Base-by-base conservation (phyloP, 495 filamentous ascomycete species). In the Poronia punctata region DNA sequence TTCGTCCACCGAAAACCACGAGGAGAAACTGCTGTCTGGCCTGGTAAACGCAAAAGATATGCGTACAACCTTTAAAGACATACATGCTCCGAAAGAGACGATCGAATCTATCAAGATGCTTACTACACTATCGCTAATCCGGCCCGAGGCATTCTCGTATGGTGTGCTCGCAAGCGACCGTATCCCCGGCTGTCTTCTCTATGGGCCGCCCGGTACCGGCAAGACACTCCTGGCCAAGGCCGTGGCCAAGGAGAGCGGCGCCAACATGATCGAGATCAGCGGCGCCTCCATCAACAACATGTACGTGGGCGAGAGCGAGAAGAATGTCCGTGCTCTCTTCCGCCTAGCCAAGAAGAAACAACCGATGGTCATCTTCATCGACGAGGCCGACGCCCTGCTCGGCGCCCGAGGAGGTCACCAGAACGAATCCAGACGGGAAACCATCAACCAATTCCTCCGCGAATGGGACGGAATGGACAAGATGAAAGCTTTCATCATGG, bases 381-480 rank as follows among this genome's bases (percentile, higher is more conserved):
- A 98, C 60, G 92, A 98, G 61, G 93, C 88, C 6, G 92, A 98
- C 58, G 84, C 89, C 5, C 80, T 98, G 28, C 84, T 98, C 44
- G 81, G 83, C 11, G 76, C 82, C 2, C 78, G 92, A 17, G 74
- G 80, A 28, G 76, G 74, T 9, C 85, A 92, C 54, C 41, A 49
- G 18, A 9, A 35, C 9, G 43, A 31, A 2, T 27, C 38, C 2
- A 39, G 47, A 15, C 78, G 92, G 30, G 92, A 97, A 64, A 80
- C 92, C 31, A 93, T 98, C 65, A 98, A 96, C 47, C 90, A 97
- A 59, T 98, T 97, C 59, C 66, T 98, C 24, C 78, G 86, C n/a
- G 92, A 97, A 60, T 98, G 92, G 92, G 92, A 96, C 50, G 92
- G 93, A 11, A 82, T 98, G 75, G 83, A 79, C 27, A 81, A 86